phyloP scores from a whole-genome alignment of 805 yeast species.

The Debaryomyces maramus region DNA sequence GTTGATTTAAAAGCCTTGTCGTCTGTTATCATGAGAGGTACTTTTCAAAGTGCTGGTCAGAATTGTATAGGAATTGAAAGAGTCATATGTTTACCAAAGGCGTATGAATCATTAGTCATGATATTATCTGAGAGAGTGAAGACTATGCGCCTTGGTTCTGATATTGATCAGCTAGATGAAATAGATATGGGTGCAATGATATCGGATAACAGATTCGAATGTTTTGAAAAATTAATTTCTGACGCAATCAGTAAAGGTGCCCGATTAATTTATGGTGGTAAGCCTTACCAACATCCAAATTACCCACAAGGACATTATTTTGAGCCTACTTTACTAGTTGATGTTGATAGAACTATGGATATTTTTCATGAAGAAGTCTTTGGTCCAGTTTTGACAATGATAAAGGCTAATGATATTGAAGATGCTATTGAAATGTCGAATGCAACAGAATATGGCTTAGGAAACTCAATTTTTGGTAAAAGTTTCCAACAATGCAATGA shows the following conservation, averaged over 20 bases:
- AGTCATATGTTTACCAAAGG: constrained; percentile 73
- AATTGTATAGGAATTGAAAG: constrained; percentile 98
- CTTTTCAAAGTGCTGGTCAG: constrained; percentile 97
- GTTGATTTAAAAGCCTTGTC: constrained; percentile 52
- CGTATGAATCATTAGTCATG: constrained; percentile 62
- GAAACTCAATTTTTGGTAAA: constrained; percentile 84
- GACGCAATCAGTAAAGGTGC: constrained; percentile 88
- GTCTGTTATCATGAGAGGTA: constrained; percentile 87
- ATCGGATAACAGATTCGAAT: constrained; percentile 69
- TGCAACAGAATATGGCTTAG: constrained; percentile 84
- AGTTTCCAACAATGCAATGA: constrained; percentile 55
- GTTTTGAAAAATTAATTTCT: constrained; percentile 62
- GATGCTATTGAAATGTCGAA: constrained; percentile 80
- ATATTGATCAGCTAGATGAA: constrained; percentile 85
- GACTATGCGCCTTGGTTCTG: constrained; percentile 77
- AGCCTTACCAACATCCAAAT: constrained; percentile 78
- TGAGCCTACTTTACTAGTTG: constrained; percentile 82
- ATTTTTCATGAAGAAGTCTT: constrained; percentile 90
- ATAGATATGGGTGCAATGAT: constrained; percentile 97
- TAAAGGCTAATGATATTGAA: constrained; percentile 64
- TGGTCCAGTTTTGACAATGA: constrained; percentile 85
- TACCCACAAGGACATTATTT: constrained; percentile 96
- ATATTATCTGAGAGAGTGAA: constrained; percentile 60
- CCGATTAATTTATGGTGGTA: constrained; percentile 75
- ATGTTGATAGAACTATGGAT: constrained; percentile 70